Percentiles rank a stretch among this genome's conserved stretches.
Evolutionary conservation across 345 rosid species (phyloP).

Genomic region (Theobroma cacao): DNA sequence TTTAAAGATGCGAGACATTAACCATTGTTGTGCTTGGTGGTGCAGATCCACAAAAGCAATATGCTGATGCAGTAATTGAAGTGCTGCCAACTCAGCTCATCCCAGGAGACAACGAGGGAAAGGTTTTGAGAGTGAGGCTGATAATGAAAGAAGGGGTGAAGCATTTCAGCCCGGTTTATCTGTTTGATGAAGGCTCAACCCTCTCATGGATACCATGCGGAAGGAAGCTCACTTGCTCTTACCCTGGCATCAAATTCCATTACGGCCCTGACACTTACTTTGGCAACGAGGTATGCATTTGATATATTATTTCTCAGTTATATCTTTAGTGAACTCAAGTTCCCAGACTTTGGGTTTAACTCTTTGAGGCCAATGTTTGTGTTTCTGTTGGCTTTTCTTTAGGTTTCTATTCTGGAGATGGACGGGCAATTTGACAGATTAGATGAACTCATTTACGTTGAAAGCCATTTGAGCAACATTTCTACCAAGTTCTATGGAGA

Average conservation of each 20-base stretch:
- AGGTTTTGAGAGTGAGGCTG: slow-evolving; percentile 83
- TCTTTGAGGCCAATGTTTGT: slow-evolving; percentile 1
- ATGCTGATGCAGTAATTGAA: slow-evolving; percentile 92
- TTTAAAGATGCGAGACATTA: neutral
- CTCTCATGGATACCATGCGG: slow-evolving; percentile 96
- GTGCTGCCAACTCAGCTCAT: slow-evolving; percentile 87
- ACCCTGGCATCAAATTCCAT: slow-evolving; percentile 93
- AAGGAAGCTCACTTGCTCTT: slow-evolving; percentile 91
- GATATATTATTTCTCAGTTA: neutral
- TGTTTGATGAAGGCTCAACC: slow-evolving; percentile 95
- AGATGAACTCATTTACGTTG: slow-evolving; percentile 93
- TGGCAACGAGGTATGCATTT: slow-evolving; percentile 61
- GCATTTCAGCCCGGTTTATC: slow-evolving; percentile 80
- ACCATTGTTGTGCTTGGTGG: neutral
- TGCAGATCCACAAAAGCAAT: slow-evolving; percentile 95
- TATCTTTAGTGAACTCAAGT: neutral
- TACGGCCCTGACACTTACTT: slow-evolving; percentile 83
- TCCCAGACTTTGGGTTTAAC: neutral
- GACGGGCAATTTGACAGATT: slow-evolving; percentile 94
- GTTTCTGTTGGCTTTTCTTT: neutral
- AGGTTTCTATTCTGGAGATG: slow-evolving; percentile 97
- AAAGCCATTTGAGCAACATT: slow-evolving; percentile 90
- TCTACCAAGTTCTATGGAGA: slow-evolving; percentile 95
- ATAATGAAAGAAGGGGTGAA: slow-evolving; percentile 96
- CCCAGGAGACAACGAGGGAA: slow-evolving; percentile 90